phyloP scores from a whole-genome alignment of 495 filamentous ascomycete genomes.

The Aspergillus funiculosus region DNA sequence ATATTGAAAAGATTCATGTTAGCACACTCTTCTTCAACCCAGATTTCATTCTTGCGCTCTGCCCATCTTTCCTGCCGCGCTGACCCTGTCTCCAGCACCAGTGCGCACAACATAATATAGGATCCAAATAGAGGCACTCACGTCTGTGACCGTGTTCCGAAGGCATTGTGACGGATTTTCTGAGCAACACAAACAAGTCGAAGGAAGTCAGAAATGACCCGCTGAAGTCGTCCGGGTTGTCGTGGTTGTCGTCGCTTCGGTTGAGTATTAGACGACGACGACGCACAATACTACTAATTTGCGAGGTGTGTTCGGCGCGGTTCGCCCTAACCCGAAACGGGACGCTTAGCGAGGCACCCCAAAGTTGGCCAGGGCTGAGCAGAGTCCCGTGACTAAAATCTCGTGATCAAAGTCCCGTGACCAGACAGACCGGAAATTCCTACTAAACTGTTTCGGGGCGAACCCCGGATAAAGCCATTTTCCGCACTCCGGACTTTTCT shows the following conservation, averaged over 20 bases:
- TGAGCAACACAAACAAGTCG: constrained; percentile 47
- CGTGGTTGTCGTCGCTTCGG: constrained; percentile 49
- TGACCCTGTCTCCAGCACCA: too few relatives aligned
- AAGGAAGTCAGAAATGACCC: constrained; percentile 41
- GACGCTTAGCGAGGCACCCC: constrained; percentile 31
- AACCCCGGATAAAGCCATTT: constrained; percentile 19
- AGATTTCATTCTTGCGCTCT: constrained; percentile 4
- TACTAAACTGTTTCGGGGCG: background rate
- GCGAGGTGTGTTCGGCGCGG: constrained; percentile 38
- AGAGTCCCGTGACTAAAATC: constrained; percentile 37
- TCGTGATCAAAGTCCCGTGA: constrained; percentile 37
- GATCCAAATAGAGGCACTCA: constrained; percentile 48
- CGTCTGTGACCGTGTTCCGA: constrained; percentile 77
- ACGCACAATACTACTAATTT: constrained; percentile 42
- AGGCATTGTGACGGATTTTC: constrained; percentile 65
- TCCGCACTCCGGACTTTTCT: constrained; percentile 17
- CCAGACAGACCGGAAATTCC: background rate
- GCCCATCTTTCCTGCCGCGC: too few relatives aligned
- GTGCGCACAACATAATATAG: too few relatives aligned
- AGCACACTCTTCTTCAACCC: constrained; percentile 27
- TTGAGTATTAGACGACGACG: constrained; percentile 25
- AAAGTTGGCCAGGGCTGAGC: constrained; percentile 33
- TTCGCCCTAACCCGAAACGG: constrained; percentile 38
- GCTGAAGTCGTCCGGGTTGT: constrained; percentile 47
- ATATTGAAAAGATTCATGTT: constrained; percentile 30